These are phyloP conservation scores for Didymella exigua DNA, from an alignment of 2,329 filamentous ascomycete species.

Conservation along the genomic window DNA sequence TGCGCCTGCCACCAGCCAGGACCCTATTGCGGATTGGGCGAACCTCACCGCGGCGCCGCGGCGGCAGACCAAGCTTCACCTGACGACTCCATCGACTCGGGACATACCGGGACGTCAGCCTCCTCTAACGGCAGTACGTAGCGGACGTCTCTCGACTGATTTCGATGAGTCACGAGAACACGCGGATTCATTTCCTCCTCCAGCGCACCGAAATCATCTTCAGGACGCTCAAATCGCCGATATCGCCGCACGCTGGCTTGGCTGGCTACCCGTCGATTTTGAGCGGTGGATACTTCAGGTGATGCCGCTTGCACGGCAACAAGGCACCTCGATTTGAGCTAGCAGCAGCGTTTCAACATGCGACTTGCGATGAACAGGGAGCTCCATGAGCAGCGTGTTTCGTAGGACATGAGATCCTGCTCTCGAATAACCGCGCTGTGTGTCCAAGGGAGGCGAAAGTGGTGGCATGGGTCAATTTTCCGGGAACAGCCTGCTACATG, in stretches of 20 bases:
- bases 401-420: constrained; percentile 23
- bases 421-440: constrained; percentile 17
- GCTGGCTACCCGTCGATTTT: constrained; percentile 14
- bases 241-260: constrained; percentile 37
- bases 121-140: constrained; percentile 17
- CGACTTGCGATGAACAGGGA: constrained; percentile 15
- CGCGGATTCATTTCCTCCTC: constrained; percentile 28
- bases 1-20: constrained; percentile 12
- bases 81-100: constrained; percentile 30
- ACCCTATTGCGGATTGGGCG: constrained; percentile 6
- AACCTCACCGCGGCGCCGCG: constrained; percentile 20
- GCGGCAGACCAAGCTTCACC: constrained; percentile 17
- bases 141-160: constrained; percentile 27
- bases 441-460: constrained; percentile 17
- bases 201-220: constrained; percentile 21
- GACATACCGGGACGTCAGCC: constrained; percentile 32
- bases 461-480: constrained; percentile 19
- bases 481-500: constrained; percentile 12
- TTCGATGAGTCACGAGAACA: constrained; percentile 47
- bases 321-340: constrained; percentile 5
- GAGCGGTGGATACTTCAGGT: constrained; percentile 39
- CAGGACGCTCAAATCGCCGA: constrained; percentile 34
- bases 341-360: constrained; percentile 20
- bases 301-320: constrained; percentile 13
- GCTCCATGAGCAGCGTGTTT: not conserved